A percentile compares a stretch with the other conserved stretches of the same genome.
Conservation (phyloP, 1,284 basidiomycete species). For the Austroboletus olivaceoglutinosus region DNA sequence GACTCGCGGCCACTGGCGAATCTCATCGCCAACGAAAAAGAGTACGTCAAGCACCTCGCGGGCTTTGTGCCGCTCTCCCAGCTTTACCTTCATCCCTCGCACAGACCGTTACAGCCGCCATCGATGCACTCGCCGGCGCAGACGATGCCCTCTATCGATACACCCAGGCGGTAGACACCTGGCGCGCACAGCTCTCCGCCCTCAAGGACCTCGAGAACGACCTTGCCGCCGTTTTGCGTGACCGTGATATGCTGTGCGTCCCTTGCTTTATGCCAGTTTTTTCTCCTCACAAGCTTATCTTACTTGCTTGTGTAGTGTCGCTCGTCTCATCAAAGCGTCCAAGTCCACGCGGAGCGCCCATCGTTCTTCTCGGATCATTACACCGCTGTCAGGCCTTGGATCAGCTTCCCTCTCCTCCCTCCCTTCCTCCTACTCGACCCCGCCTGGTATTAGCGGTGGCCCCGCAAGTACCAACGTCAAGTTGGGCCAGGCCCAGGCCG, state of each 20-base stretch:
- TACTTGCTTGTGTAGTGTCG: conserved; percentile 47
- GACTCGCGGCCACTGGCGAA: conserved; percentile 69
- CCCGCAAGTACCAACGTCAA: conserved; percentile 41
- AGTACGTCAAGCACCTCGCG: conserved; percentile 60
- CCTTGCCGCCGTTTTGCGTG: conserved; percentile 62
- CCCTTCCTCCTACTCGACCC: conserved; percentile 34
- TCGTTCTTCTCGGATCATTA: conserved; percentile 24
- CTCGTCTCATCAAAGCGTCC: conserved; percentile 72
- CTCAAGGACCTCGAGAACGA: conserved; percentile 67
- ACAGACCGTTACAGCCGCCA: conserved; percentile 55
- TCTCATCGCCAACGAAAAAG: conserved; percentile 67
- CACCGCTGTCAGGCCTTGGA: conserved; percentile 27
- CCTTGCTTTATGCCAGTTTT: neutral
- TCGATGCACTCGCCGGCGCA: conserved; percentile 56
- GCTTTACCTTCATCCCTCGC: conserved; percentile 41
- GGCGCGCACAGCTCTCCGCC: conserved; percentile 49
- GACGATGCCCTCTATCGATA: conserved; percentile 69
- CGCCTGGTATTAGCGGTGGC: neutral
- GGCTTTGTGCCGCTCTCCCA: conserved; percentile 57
- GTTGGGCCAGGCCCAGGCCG: conserved; percentile 63
- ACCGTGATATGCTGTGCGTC: conserved; percentile 75
- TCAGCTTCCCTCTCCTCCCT: conserved; percentile 38
- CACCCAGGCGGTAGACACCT: conserved; percentile 56
- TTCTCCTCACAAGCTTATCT: neutral
- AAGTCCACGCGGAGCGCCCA: conserved; percentile 51